Conservation (phyloP, 2,329 filamentous ascomycete species). For the Fusarium decemcellulare region DNA sequence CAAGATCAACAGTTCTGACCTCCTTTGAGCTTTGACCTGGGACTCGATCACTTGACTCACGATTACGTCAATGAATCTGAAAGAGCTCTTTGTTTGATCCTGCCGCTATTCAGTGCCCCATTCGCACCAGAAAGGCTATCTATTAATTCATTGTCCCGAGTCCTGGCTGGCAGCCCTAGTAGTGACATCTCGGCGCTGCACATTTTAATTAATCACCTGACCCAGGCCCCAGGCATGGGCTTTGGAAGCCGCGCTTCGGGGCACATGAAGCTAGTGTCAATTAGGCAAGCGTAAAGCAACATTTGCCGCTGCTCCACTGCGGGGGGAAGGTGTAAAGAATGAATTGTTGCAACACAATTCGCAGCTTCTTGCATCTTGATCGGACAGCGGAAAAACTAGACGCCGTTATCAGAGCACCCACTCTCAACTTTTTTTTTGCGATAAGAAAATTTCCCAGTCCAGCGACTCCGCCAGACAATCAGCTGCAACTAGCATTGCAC, state of each 20-base stretch:
- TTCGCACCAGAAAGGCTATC: no score
- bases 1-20: neutral
- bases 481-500: slow-evolving; percentile 21
- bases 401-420: slow-evolving; percentile 41
- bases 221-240: slow-evolving; percentile 3
- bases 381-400: slow-evolving; percentile 31
- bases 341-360: slow-evolving; percentile 4
- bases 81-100: neutral
- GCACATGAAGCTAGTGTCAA: slow-evolving; percentile 26
- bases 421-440: slow-evolving; percentile 42
- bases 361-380: neutral
- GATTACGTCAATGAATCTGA: slow-evolving; percentile 1
- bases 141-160: neutral
- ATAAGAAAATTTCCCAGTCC: slow-evolving; percentile 46
- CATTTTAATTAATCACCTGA: slow-evolving; percentile 16
- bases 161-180: neutral
- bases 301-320: slow-evolving; percentile 42
- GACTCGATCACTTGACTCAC: slow-evolving; percentile 11
- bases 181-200: slow-evolving; percentile 1
- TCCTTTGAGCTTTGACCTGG: slow-evolving; percentile 7
- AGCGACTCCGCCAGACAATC: slow-evolving; percentile 27
- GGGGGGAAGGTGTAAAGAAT: slow-evolving; percentile 17
- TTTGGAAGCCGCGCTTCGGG: neutral
- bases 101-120: neutral
- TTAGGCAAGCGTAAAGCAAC: slow-evolving; percentile 33